Conservation (phyloP, 805 yeast species). For the Blastobotrys parvus region DNA sequence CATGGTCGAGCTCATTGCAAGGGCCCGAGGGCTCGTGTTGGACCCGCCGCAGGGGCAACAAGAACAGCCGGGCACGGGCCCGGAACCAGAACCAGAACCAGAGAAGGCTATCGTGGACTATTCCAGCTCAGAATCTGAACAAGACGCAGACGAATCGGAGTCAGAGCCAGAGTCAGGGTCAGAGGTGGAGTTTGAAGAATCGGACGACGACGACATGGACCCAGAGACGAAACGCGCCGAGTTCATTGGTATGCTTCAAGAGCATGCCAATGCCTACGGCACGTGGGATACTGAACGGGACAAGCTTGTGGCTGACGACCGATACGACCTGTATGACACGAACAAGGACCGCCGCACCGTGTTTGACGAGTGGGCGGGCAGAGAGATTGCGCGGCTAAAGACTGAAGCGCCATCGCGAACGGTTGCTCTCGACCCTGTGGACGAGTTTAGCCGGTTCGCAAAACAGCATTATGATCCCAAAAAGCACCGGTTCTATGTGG, state of each 20-base stretch:
- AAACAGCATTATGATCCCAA: conserved; percentile 21
- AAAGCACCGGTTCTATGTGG: conserved; percentile 27
- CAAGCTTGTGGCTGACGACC: conserved; percentile 35
- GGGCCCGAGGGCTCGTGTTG: conserved; percentile 31
- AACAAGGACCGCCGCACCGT: conserved; percentile 31
- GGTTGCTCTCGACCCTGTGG: conserved; percentile 13
- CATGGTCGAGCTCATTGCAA: conserved; percentile 30
- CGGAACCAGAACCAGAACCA: conserved; percentile 7
- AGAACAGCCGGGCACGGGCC: conserved; percentile 2
- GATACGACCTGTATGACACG: conserved; percentile 30
- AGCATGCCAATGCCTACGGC: conserved; percentile 35
- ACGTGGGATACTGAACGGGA: conserved; percentile 41
- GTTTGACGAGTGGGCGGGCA: conserved; percentile 40
- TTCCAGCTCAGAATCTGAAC: conserved; percentile 1
- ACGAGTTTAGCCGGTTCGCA: conserved; percentile 25
- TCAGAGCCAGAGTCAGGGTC: neutral
- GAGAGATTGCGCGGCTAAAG: conserved; percentile 11
- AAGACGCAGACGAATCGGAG: conserved; percentile 6
- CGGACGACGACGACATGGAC: conserved; percentile 14
- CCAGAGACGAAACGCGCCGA: conserved; percentile 4
- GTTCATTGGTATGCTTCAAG: conserved; percentile 32
- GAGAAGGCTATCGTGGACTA: neutral
- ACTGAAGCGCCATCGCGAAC: conserved; percentile 4
- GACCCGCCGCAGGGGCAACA: conserved; percentile 8
- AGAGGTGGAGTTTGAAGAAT: conserved; percentile 2